Evolutionary conservation across 495 filamentous ascomycete species (phyloP).

Genomic region (Penicillium flavigenum): DNA sequence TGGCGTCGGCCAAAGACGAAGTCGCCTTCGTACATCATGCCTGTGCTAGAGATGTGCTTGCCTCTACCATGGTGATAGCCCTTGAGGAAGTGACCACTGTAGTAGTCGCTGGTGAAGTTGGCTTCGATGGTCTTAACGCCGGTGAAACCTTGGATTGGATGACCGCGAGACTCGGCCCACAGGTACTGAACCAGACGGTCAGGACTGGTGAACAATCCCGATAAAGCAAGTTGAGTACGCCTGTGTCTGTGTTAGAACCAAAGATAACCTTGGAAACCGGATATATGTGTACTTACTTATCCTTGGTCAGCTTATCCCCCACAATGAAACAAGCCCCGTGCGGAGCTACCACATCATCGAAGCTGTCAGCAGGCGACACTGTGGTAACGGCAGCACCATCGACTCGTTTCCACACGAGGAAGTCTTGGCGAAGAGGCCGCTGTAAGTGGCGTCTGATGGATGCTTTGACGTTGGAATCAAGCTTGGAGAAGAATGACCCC

Average conservation of each 20-base stretch:
- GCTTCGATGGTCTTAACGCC: conserved; percentile 45
- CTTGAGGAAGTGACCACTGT: conserved; percentile 49
- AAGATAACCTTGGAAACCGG: background rate
- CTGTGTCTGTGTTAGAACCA: conserved; percentile 21
- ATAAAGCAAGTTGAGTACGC: conserved; percentile 37
- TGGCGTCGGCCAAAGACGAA: conserved; percentile 54
- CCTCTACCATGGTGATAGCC: conserved; percentile 53
- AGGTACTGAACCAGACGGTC: conserved; percentile 49
- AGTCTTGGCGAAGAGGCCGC: conserved; percentile 40
- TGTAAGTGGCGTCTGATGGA: conserved; percentile 42
- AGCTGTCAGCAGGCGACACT: conserved; percentile 42
- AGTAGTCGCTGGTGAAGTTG: conserved; percentile 50
- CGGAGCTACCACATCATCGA: conserved; percentile 36
- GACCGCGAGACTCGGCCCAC: conserved; percentile 44
- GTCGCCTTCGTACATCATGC: conserved; percentile 55
- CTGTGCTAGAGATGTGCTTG: conserved; percentile 53
- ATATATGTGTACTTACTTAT: conserved; percentile 28
- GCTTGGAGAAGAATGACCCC: conserved; percentile 50
- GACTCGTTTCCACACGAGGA: conserved; percentile 47
- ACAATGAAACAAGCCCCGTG: conserved; percentile 48
- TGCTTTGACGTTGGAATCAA: conserved; percentile 46
- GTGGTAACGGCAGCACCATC: conserved; percentile 42
- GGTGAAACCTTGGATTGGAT: conserved; percentile 47
- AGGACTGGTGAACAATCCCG: conserved; percentile 46
- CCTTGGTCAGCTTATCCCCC: conserved; percentile 44